Evolutionary conservation across 2,329 filamentous ascomycete genomes (phyloP), one percentile per base, ranked within the genome.

Genomic region (Clarireedia homoeocarpa): DNA sequence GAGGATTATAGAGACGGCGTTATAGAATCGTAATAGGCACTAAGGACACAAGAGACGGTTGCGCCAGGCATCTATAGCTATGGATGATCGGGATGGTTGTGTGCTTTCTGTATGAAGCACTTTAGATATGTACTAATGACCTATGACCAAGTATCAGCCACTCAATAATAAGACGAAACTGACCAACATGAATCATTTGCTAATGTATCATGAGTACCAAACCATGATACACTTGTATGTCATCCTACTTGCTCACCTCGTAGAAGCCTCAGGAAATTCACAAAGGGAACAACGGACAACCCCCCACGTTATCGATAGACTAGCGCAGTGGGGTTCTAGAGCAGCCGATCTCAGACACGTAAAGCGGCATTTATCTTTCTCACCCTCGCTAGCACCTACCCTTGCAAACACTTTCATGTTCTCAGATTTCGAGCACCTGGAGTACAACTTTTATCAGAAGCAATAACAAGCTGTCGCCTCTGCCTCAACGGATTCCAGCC

Each of bases 301-400:
- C 10, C 30, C 30, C 30, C 30, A 34, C 30, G 30, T 34, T 34
- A 34, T 12, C 10, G 30, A 34, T 34, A 20, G 20, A 20, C 20
- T 20, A 34, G 30, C 30, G 30, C 30, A 4, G 30, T 34, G 30
- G 30, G 30, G 30, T 34, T 34, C n/a, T 12, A 36, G 26, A 27
- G 30, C 10, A 27, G 20, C 20, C 20, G 20, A 20, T 20, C 20
- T 20, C 46, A 10, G 27, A 42, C 24, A 26, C 50, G 42, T 24
- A 20, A 38, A 36, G 34, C 17, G 40, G 30, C 39, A 42, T 34
- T 48, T 51, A 50, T 52, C 44, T 44, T 36, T 55, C 53, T 50
- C 53, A 55, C 26, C 23, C 38, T 55, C 46, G 38, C 46, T 55
- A 50, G 49, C 5, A 44, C 46, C 10, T 51, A 55, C 52, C 39